Evolutionary conservation across 495 filamentous ascomycete species (phyloP).

Genomic region (Friedmanniomyces simplex): DNA sequence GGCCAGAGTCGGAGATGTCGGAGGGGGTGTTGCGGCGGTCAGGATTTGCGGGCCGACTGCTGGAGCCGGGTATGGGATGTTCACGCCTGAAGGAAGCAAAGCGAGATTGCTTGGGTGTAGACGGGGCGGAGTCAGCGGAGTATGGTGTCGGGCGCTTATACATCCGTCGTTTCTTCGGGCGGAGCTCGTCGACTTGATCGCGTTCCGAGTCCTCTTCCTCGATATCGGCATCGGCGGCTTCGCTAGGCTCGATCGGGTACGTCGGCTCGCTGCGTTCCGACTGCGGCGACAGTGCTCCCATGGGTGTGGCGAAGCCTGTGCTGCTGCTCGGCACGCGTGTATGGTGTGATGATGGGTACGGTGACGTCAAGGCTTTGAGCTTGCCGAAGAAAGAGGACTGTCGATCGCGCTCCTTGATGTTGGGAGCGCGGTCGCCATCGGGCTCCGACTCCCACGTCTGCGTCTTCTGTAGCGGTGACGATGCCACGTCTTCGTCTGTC

Average conservation of each 20-base stretch:
- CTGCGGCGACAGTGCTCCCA: constrained; percentile 18
- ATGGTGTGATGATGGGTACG: constrained; percentile 27
- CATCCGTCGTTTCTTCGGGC: constrained; percentile 25
- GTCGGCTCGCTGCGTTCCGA: constrained; percentile 21
- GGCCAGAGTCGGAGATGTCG: constrained; percentile 52
- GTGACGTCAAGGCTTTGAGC: constrained; percentile 32
- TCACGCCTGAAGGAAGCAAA: constrained; percentile 23
- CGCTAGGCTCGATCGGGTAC: constrained; percentile 21
- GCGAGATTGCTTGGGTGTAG: constrained; percentile 42
- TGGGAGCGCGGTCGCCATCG: constrained; percentile 21
- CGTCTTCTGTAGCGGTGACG: constrained; percentile 19
- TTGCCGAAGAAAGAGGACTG: constrained; percentile 31
- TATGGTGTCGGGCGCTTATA: constrained; percentile 24
- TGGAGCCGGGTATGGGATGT: constrained; percentile 20
- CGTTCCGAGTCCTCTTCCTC: constrained; percentile 32
- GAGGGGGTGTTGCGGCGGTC: constrained; percentile 51
- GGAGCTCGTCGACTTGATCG: constrained; percentile 16
- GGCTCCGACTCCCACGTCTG: constrained; percentile 26
- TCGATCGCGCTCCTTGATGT: constrained; percentile 7
- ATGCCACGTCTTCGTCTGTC: constrained; percentile 16
- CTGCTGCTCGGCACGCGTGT: constrained; percentile 26
- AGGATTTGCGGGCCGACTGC: constrained; percentile 18
- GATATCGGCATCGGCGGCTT: constrained; percentile 31
- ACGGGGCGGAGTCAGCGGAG: constrained; percentile 47
- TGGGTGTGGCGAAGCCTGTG: constrained; percentile 23